Base-by-base conservation (phyloP, 441 rosid genomes). In the Mallotus japonicus region DNA sequence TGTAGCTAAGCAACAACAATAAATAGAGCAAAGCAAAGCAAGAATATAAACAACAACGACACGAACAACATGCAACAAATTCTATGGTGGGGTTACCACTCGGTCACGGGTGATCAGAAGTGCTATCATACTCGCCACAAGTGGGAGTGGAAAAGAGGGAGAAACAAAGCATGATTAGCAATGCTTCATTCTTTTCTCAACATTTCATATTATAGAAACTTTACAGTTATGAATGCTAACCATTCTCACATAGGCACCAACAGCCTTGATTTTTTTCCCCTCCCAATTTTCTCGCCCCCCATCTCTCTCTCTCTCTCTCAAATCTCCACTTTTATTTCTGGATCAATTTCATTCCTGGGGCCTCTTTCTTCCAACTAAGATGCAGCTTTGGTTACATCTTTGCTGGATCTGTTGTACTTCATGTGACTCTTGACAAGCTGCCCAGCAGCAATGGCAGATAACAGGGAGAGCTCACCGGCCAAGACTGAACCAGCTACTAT, bases 361-460 rank as follows among this genome's bases (percentile, higher is more conserved):
- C 72, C 74, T 24, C 50, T 14, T 62, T 57, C 8, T 42, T n/a
- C 66, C 49, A 58, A 37, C 51, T 58, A 73, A 6, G 70, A 73
- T 56, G 74, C 71, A 17, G 72, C 80, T 70, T 82, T 80, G 72
- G 89, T 73, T 8, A 91, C 75, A 74, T 93, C 93, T 88, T 81
- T 79, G 90, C 87, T 88, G 77, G 98, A 93, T 75, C 98, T 83
- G 81, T 93, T 91, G 86, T 90, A 93, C 65, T 90, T 93, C 98
- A 93, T 85, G 90, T 93, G 98, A 81, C 98, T 93, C 71, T 57
- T 79, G 72, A 93, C 95, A 1, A 93, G 93, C 65, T 93, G 96
- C 76, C 97, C 97, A 17, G 90, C 92, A 70, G 98, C 90, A 2
- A 93, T 88, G 72, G 98, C 98, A 17, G 97, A 85, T 96, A 93